Base-by-base conservation (phyloP, 805 yeast species). In the Yamadazyma ubonensis region DNA sequence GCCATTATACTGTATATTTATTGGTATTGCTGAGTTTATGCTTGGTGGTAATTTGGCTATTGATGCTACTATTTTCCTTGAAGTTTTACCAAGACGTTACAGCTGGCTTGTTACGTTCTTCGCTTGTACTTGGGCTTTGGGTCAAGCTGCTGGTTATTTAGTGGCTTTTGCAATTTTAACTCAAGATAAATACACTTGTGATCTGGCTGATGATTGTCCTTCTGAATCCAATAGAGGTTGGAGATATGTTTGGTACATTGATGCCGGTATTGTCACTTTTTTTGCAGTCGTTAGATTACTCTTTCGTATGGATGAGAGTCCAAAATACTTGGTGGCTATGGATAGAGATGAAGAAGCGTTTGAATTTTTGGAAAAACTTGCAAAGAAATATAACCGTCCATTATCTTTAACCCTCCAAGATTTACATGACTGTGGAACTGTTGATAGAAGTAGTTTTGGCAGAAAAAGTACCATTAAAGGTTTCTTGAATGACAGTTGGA, bases 91-190 rank as follows among this genome's bases (percentile, higher is more conserved):
- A 9, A 49, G 52, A n/a, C 53, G 46, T 14, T 49, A 52, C 40
- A 52, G 53, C 20, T 59, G 51, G 54, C 42, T 59, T 36, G 49
- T 52, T 6, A 57, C 66, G 4, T 49, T 52, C 6, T 50, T 63
- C 58, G 78, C 81, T 16, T 61, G 69, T 31, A 79, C 72, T 72
- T 79, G 84, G 84, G 81, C 81, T 30, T 59, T 79, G 28, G 83
- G 83, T 25, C 83, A 79, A 53, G 70, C 77, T 3, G 58, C 77
- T 39, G 72, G 78, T 10, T 65, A 65, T 16, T 56, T 75, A 14
- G 52, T 76, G 23, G 76, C 81, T 1, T 79, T 79, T 74, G 80
- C 77, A 0, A 74, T 74, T 40, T 56, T 79, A 38, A 73, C 79
- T 8, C 66, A 71, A 37, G 59, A 67, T 44, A 46, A 43, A 30